Base-by-base conservation (phyloP, 768 basidiomycete species). In the Amanita brunnescens region DNA sequence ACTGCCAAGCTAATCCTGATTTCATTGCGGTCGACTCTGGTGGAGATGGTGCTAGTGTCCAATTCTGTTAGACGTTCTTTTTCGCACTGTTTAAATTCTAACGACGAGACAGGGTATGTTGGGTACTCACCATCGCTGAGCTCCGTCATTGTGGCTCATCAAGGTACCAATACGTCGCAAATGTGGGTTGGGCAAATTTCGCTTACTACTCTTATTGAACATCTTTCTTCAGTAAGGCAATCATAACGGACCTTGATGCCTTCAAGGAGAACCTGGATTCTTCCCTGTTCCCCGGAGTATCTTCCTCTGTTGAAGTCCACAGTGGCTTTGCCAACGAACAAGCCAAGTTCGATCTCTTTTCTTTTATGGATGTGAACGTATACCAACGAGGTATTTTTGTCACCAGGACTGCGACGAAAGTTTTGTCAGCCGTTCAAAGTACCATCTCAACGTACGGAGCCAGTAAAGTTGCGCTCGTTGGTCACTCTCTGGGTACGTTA, bases 11-110 rank as follows among this genome's bases (percentile, higher is more conserved):
- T 6, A 76, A 73, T 47, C 53, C 71, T 1, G 63, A 56, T 46
- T 77, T 78, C 52, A 61, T 67, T 12, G 72, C 73, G 6, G 60
- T 67, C 2, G 72, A 71, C 5, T 70, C 75, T 14, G 76, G 77
- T 9, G 75, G 76, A 6, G 65, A 76, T 49, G 75, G 72, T 13
- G 45, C 47, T 13, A 40, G 38, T 7, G 58, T 67, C 26, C 72
- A 73, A 54, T 72, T 61, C 52, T 78, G 77, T 72, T 37, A 53
- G 64, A 54, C 18, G 24, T n/a, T 6, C 14, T 14, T 37, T 24
- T 24, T 20, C 35, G 35, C 23, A 26, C 34, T 20, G 32, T 37
- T 32, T 20, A 9, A 23, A 24, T 29, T 18, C 38, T 43, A 18
- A 44, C 30, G 8, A 6, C 7, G 23, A 13, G 1, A 21, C 9